phyloP scores from a whole-genome alignment of 2,329 filamentous ascomycete species.

The Talaromyces rugulosus region DNA sequence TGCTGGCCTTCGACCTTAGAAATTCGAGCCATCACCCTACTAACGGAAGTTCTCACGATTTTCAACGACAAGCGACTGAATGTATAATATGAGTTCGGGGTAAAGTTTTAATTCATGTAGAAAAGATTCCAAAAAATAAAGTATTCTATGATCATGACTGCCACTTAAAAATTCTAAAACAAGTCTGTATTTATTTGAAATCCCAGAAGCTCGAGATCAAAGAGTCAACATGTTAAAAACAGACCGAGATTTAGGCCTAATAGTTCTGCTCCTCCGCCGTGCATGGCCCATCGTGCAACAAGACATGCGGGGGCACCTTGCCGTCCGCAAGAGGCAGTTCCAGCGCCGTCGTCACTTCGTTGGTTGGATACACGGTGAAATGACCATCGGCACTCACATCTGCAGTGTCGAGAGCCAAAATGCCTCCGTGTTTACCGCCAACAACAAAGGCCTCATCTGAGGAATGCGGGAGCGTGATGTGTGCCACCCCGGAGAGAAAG shows the following conservation, averaged over 20 bases:
- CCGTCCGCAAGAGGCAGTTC: conserved; percentile 34
- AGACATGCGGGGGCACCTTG: conserved; percentile 34
- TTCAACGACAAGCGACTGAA: not conserved
- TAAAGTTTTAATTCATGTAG: not conserved
- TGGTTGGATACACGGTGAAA: conserved; percentile 37
- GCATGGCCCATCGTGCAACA: conserved; percentile 41
- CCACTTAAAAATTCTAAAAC: not conserved
- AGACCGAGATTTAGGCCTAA: not conserved
- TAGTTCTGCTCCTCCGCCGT: conserved; percentile 15
- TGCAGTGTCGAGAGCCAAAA: conserved; percentile 42
- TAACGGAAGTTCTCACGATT: not conserved
- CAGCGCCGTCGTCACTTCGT: conserved; percentile 33
- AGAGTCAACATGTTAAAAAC: not conserved
- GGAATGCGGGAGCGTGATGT: conserved; percentile 40
- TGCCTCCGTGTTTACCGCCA: conserved; percentile 39
- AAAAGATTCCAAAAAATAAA: not conserved
- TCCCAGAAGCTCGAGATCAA: not conserved
- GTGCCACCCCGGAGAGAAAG: conserved; percentile 39
- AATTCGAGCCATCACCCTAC: not conserved
- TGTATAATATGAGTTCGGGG: not conserved
- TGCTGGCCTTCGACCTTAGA: not conserved
- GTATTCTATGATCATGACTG: not conserved
- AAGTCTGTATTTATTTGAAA: not conserved
- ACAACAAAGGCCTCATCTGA: conserved; percentile 33
- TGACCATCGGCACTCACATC: conserved; percentile 37